These are phyloP conservation scores for Parietaria judaica DNA, from an alignment of 306 rosid species.

Conservation along the genomic window DNA sequence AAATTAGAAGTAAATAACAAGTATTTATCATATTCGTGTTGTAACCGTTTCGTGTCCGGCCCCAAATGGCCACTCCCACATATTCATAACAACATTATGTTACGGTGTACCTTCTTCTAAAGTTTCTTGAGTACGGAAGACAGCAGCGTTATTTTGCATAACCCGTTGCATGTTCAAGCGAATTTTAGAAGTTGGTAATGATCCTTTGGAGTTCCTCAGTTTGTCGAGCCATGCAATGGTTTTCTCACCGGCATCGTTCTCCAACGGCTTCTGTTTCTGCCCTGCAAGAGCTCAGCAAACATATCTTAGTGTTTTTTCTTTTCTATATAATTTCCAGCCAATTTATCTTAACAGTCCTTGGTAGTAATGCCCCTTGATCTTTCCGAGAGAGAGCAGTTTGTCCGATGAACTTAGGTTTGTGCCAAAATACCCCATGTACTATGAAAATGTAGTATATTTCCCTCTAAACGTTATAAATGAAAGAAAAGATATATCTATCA, in stretches of 20 bases:
- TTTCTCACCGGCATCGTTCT: constrained; percentile 77
- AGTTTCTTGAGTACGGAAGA: constrained; percentile 92
- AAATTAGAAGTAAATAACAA: too few species aligned
- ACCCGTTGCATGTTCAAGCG: constrained; percentile 91
- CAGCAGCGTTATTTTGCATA: constrained; percentile 98
- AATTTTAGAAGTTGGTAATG: constrained; percentile 68
- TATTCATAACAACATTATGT: too few species aligned
- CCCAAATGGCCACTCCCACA: too few species aligned
- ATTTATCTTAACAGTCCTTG: background rate
- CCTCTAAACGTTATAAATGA: too few species aligned
- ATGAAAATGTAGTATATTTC: too few species aligned
- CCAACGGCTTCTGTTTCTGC: constrained; percentile 75
- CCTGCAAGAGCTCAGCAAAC: constrained; percentile 41
- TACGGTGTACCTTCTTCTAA: constrained; percentile 63
- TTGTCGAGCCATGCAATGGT: constrained; percentile 97
- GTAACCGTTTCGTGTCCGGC: too few species aligned
- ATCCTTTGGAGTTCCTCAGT: constrained; percentile 80
- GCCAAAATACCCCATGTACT: too few species aligned
- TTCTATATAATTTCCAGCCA: background rate
- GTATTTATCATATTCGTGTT: too few species aligned
- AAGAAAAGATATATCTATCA: too few species aligned
- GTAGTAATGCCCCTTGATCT: background rate
- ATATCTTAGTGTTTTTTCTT: constrained; percentile 3
- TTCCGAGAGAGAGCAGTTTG: too few species aligned
- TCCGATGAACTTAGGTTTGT: too few species aligned